Conservation (phyloP, 768 basidiomycete genomes). For the Trametes villosa region DNA sequence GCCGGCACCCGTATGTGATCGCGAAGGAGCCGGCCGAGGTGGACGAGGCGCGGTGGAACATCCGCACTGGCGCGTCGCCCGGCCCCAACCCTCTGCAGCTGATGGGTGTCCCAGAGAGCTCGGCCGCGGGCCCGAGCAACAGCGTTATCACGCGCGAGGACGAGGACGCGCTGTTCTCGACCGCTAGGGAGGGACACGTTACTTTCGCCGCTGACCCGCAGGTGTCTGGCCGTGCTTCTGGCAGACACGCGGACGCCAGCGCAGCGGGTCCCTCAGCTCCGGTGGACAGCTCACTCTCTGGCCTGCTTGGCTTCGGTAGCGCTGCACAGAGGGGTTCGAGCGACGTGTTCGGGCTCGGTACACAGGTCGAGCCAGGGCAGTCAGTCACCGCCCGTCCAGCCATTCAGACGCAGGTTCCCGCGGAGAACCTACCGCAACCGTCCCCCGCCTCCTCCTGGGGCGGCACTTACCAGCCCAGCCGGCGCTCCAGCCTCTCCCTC, state of each 20-base stretch:
- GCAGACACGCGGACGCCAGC: not conserved
- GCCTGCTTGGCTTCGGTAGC: not conserved
- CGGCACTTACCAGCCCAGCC: constrained; percentile 1
- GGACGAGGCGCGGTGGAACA: constrained; percentile 10
- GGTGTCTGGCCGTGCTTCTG: not conserved
- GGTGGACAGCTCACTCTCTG: not conserved
- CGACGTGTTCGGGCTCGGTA: not conserved
- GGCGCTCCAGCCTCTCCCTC: constrained; percentile 21
- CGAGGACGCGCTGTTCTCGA: not conserved
- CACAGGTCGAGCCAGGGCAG: not conserved
- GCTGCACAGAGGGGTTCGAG: not conserved
- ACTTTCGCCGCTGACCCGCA: constrained; percentile 1
- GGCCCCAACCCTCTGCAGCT: constrained; percentile 29
- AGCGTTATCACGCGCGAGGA: constrained; percentile 1
- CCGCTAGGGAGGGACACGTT: constrained; percentile 1
- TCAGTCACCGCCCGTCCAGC: constrained; percentile 3
- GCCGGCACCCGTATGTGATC: constrained; percentile 10
- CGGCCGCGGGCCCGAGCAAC: constrained; percentile 9
- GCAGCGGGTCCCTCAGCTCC: not conserved
- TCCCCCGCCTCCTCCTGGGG: constrained; percentile 28
- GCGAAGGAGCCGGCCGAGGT: constrained; percentile 18
- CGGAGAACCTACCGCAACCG: not conserved
- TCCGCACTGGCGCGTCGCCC: constrained; percentile 12
- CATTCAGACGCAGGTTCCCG: not conserved
- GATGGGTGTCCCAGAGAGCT: constrained; percentile 6